A percentile compares a stretch with the other conserved stretches of the same genome.
phyloP scores from a whole-genome alignment of 371 early-diverging fungal species.

The Smittium culicis region DNA sequence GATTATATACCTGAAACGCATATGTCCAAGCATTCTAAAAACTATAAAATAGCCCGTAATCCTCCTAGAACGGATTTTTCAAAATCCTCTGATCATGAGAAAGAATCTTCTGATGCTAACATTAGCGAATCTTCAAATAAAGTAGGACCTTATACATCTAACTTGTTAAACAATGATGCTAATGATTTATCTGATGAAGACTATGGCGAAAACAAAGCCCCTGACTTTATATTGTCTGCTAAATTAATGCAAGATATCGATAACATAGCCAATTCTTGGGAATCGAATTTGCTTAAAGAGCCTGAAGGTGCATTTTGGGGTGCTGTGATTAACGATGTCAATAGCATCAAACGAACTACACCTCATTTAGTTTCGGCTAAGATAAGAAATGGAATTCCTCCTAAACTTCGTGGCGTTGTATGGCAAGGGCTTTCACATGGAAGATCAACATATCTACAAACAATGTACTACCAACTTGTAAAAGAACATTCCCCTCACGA shows the following conservation, averaged over 20 bases:
- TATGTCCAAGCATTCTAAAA: background rate
- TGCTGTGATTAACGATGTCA: constrained; percentile 18
- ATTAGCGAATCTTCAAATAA: background rate
- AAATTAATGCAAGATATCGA: constrained; percentile 25
- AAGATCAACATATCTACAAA: constrained; percentile 61
- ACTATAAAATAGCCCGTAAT: background rate
- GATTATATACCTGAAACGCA: no score
- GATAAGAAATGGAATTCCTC: constrained; percentile 69
- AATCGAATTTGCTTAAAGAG: constrained; percentile 13
- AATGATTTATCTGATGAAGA: constrained; percentile 11
- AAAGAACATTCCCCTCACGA: constrained; percentile 68
- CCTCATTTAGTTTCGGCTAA: constrained; percentile 36
- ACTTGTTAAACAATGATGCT: background rate
- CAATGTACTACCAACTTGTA: constrained; percentile 66
- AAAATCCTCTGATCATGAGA: background rate
- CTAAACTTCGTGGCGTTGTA: constrained; percentile 71
- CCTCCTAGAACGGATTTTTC: no score
- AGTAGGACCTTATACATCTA: background rate
- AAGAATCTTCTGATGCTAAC: background rate
- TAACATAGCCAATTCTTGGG: constrained; percentile 20
- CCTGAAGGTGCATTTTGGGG: constrained; percentile 28
- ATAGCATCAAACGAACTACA: constrained; percentile 17
- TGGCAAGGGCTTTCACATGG: constrained; percentile 85
- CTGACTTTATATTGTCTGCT: constrained; percentile 20
- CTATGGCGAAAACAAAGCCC: constrained; percentile 28